These are phyloP conservation scores for Pythium aristosporum DNA, from an alignment of 352 stramenopile species.

Conservation along the genomic window DNA sequence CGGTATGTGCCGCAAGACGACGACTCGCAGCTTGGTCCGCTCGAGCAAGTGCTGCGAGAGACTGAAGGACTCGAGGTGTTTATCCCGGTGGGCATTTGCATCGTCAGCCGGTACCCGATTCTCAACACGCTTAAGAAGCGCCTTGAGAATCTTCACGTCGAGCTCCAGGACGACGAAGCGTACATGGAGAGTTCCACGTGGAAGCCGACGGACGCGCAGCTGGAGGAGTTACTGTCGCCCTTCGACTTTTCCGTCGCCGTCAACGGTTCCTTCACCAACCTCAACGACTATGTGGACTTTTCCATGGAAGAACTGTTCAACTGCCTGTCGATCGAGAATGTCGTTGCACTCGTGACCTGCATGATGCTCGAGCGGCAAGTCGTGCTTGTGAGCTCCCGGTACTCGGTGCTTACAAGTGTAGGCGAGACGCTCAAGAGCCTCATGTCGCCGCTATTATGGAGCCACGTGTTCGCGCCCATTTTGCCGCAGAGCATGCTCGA, in stretches of 20 bases:
- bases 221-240: constrained; percentile 59
- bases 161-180: constrained; percentile 50
- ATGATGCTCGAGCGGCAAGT: constrained; percentile 79
- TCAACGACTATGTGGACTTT: constrained; percentile 71
- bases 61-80: constrained; percentile 82
- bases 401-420: constrained; percentile 78
- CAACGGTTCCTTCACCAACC: constrained; percentile 40
- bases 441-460: constrained; percentile 78
- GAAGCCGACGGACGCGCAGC: constrained; percentile 52
- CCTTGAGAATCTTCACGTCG: constrained; percentile 58
- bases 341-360: constrained; percentile 65
- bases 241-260: constrained; percentile 57
- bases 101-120: constrained; percentile 82
- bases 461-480: constrained; percentile 84
- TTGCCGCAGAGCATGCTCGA: constrained; percentile 81
- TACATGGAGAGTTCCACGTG: constrained; percentile 61
- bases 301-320: constrained; percentile 83
- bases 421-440: constrained; percentile 80
- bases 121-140: constrained; percentile 77
- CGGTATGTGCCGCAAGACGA: constrained; percentile 74
- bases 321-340: constrained; percentile 71
- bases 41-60: constrained; percentile 80
- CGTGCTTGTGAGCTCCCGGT: constrained; percentile 73
- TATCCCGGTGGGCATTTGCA: constrained; percentile 70
- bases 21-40: constrained; percentile 57